Evolutionary conservation across 2,329 filamentous ascomycete genomes (phyloP).

Genomic region (Alternaria incomplexa): DNA sequence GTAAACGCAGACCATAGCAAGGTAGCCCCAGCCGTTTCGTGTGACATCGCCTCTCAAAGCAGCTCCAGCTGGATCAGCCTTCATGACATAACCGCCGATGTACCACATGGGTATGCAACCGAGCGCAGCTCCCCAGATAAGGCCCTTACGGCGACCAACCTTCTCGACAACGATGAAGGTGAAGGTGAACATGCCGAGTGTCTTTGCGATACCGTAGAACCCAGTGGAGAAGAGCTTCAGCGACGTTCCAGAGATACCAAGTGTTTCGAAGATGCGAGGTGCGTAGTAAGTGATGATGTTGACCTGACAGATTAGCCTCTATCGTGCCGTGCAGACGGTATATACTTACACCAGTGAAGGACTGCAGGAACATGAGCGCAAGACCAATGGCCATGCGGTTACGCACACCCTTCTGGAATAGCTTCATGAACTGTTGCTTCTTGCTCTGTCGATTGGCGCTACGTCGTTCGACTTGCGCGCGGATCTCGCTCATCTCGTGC

Average conservation of each 20-base stretch:
- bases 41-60: constrained; percentile 51
- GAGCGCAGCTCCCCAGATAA: constrained; percentile 57
- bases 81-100: constrained; percentile 61
- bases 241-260: constrained; percentile 54
- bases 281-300: constrained; percentile 49
- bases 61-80: constrained; percentile 56
- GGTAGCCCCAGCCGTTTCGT: constrained; percentile 57
- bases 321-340: background rate
- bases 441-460: constrained; percentile 38
- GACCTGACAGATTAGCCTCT: constrained; percentile 23
- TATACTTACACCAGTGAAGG: constrained; percentile 40
- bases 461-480: constrained; percentile 42
- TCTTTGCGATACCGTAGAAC: constrained; percentile 55
- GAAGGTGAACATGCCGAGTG: constrained; percentile 50
- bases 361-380: constrained; percentile 48
- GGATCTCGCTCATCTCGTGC: constrained; percentile 58
- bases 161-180: constrained; percentile 49
- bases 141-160: constrained; percentile 49
- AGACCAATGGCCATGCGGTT: constrained; percentile 50
- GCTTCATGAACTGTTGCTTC: constrained; percentile 41
- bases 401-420: constrained; percentile 48
- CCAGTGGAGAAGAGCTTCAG: constrained; percentile 57
- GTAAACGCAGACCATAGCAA: constrained; percentile 63
- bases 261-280: constrained; percentile 47
- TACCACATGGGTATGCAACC: constrained; percentile 60